These are phyloP conservation scores for Hirsutella minnesotensis DNA, from an alignment of 2,329 filamentous ascomycete species.

Conservation along the genomic window DNA sequence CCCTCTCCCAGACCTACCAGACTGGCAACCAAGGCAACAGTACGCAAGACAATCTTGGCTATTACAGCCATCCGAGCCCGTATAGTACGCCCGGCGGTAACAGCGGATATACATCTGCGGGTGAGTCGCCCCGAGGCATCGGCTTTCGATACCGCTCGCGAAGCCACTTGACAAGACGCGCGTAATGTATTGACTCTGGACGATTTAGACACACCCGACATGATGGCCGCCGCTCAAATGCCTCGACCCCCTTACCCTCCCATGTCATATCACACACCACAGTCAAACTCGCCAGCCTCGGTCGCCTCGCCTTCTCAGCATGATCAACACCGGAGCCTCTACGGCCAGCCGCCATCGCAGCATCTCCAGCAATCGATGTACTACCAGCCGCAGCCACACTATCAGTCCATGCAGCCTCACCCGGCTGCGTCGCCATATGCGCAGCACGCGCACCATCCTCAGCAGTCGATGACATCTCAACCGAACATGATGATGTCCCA, in stretches of 20 bases:
- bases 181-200: constrained; percentile 8
- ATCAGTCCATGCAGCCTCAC: constrained; percentile 56
- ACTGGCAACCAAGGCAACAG: constrained; percentile 46
- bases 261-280: constrained; percentile 83
- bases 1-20: constrained; percentile 55
- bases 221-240: constrained; percentile 56
- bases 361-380: constrained; percentile 77
- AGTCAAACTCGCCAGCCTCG: constrained; percentile 88
- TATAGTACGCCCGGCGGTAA: constrained; percentile 75
- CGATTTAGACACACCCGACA: constrained; percentile 44
- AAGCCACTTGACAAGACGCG: not conserved
- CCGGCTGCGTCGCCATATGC: constrained; percentile 47
- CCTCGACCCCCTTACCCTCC: constrained; percentile 75
- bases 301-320: constrained; percentile 82
- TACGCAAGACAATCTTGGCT: constrained; percentile 56
- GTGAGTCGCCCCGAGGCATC: constrained; percentile 35
- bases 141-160: not conserved
- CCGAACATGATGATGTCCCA: constrained; percentile 58
- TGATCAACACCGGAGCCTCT: constrained; percentile 81
- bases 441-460: constrained; percentile 39
- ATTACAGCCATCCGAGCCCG: constrained; percentile 67
- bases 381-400: constrained; percentile 48
- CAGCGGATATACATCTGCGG: constrained; percentile 77
- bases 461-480: constrained; percentile 51
- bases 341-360: constrained; percentile 67